A percentile compares a stretch with the other conserved stretches of the same genome.
Conservation (phyloP, 371 early-diverging fungal genomes). For the Apophysomyces variabilis region DNA sequence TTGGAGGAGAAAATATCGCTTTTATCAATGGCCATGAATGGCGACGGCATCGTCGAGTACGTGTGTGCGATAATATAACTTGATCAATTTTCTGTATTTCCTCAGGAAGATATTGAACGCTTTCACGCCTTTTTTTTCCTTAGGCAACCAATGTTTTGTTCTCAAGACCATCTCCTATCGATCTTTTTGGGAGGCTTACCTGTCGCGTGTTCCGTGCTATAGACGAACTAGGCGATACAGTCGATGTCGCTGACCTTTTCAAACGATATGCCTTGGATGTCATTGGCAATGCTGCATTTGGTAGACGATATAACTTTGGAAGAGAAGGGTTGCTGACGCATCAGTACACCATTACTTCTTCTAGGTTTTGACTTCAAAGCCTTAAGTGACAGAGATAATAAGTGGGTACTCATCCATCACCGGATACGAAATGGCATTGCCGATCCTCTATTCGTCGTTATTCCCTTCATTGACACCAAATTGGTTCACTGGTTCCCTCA, state of each 20-base stretch:
- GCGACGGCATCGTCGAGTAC: not conserved
- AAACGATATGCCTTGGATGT: not conserved
- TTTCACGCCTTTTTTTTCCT: no score
- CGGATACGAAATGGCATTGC: constrained; percentile 4
- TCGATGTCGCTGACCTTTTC: not conserved
- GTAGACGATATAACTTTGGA: not conserved
- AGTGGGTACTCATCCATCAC: constrained; percentile 16
- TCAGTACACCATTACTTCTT: no score
- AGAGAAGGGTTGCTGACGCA: no score
- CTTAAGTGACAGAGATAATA: constrained; percentile 12
- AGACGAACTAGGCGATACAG: constrained; percentile 2
- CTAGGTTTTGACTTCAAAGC: constrained; percentile 24
- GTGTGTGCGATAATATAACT: not conserved
- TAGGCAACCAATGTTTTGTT: constrained; percentile 42
- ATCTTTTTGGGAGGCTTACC: constrained; percentile 29
- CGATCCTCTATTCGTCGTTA: no score
- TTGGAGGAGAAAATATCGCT: not conserved
- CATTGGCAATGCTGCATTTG: constrained; percentile 9
- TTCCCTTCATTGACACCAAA: no score
- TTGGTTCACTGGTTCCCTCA: no score
- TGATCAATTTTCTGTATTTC: no score
- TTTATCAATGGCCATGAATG: not conserved
- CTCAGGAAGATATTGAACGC: not conserved
- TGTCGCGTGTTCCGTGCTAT: constrained; percentile 24
- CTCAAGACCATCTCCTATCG: constrained; percentile 34